Conservation (phyloP, 1,284 basidiomycete species). For the Veloporphyrellus conicus region DNA sequence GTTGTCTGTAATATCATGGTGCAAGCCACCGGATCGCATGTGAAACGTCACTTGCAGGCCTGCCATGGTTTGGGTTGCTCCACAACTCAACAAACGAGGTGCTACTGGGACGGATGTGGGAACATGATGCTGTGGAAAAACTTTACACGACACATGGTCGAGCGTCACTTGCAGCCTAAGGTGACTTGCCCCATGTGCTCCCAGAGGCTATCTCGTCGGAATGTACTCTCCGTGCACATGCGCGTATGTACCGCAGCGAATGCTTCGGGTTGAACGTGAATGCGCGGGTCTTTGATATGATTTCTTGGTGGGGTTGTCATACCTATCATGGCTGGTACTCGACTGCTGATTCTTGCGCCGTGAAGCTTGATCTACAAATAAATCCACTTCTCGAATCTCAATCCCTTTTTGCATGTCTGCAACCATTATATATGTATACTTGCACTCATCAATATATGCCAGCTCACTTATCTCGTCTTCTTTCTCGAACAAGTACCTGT, state of each 20-base stretch:
- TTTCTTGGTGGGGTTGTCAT: background rate
- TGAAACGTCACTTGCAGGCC: slow-evolving; percentile 29
- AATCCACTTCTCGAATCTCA: no score
- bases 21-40: slow-evolving; percentile 22
- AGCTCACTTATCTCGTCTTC: no score
- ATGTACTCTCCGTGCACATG: slow-evolving; percentile 28
- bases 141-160: slow-evolving; percentile 30
- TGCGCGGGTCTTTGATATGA: background rate
- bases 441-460: no score
- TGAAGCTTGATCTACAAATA: no score
- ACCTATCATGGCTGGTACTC: no score
- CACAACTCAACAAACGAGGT: slow-evolving; percentile 21
- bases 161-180: slow-evolving; percentile 29
- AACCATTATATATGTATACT: no score
- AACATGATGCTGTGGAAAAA: slow-evolving; percentile 30
- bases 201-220: slow-evolving; percentile 29
- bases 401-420: no score
- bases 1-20: slow-evolving; percentile 17
- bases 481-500: no score
- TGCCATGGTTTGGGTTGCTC: slow-evolving; percentile 23
- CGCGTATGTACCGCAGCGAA: slow-evolving; percentile 26
- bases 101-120: slow-evolving; percentile 21
- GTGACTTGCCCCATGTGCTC: slow-evolving; percentile 29
- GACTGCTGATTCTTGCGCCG: no score
- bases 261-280: slow-evolving; percentile 11